These are phyloP conservation scores for Ophioceras dolichostomum DNA, from an alignment of 2,329 filamentous ascomycete genomes.

Conservation along the genomic window DNA sequence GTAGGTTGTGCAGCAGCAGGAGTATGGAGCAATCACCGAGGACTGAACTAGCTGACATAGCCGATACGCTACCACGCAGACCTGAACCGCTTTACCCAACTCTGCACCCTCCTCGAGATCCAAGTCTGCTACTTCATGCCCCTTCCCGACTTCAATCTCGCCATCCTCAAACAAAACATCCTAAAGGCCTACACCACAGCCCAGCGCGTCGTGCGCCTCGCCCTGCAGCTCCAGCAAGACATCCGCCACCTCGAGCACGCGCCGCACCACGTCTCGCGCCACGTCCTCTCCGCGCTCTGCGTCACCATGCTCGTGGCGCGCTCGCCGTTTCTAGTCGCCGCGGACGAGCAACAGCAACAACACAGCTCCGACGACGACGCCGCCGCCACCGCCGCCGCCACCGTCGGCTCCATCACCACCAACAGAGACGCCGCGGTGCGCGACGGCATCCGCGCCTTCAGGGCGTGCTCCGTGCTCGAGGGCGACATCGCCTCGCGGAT, in stretches of 20 bases:
- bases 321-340: slow-evolving; percentile 26
- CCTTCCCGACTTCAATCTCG: slow-evolving; percentile 22
- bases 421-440: slow-evolving; percentile 17
- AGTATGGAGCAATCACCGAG: too few relatives aligned
- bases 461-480: slow-evolving; percentile 32
- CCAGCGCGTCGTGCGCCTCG: slow-evolving; percentile 28
- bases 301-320: slow-evolving; percentile 32
- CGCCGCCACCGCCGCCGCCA: too few relatives aligned
- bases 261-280: slow-evolving; percentile 36
- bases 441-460: slow-evolving; percentile 21
- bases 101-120: slow-evolving; percentile 38
- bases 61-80: too few relatives aligned
- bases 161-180: slow-evolving; percentile 28
- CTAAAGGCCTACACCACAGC: slow-evolving; percentile 35
- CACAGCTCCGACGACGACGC: too few relatives aligned
- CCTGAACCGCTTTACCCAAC: slow-evolving; percentile 32
- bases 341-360: slow-evolving; percentile 11
- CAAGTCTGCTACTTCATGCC: slow-evolving; percentile 40
- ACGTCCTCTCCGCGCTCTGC: slow-evolving; percentile 30
- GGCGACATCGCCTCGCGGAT: slow-evolving; percentile 34
- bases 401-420: too few relatives aligned
- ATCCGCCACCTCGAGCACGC: slow-evolving; percentile 29
- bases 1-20: too few relatives aligned
- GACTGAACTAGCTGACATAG: too few relatives aligned
- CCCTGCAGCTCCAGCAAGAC: slow-evolving; percentile 27